Evolutionary conservation across 768 basidiomycete genomes (phyloP).

Genomic region (Neoboletus subvelutipes): DNA sequence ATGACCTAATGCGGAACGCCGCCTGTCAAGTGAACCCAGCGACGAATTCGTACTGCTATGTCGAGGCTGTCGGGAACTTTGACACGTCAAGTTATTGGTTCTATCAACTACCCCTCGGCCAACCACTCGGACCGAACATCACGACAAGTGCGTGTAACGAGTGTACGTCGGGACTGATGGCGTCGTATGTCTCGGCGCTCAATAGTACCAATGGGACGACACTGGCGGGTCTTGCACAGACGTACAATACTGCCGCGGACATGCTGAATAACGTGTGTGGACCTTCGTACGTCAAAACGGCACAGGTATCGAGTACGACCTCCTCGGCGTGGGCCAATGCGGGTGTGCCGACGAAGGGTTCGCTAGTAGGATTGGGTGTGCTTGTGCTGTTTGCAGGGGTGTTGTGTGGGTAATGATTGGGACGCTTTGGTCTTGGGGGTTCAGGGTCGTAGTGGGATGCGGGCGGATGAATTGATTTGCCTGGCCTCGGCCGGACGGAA

Average conservation of each 20-base stretch:
- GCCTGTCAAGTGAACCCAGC: constrained; percentile 60
- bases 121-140: constrained; percentile 44
- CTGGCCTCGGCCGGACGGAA: background rate
- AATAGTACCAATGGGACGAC: constrained; percentile 32
- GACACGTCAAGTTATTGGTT: constrained; percentile 71
- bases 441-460: background rate
- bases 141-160: constrained; percentile 56
- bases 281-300: constrained; percentile 38
- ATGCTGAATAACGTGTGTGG: constrained; percentile 53
- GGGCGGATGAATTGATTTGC: background rate
- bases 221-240: constrained; percentile 40
- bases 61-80: constrained; percentile 55
- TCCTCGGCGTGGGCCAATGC: constrained; percentile 12
- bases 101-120: constrained; percentile 66
- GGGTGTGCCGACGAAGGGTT: constrained; percentile 2
- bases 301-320: constrained; percentile 10
- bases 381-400: constrained; percentile 14
- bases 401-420: constrained; percentile 13
- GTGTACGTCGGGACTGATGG: constrained; percentile 63
- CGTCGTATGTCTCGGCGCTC: constrained; percentile 49
- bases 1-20: constrained; percentile 55
- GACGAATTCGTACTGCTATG: constrained; percentile 70
- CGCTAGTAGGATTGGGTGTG: constrained; percentile 8
- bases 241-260: constrained; percentile 50
- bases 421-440: background rate